phyloP scores from a whole-genome alignment of 2,329 filamentous ascomycete genomes.

The Mariannaea elegans region DNA sequence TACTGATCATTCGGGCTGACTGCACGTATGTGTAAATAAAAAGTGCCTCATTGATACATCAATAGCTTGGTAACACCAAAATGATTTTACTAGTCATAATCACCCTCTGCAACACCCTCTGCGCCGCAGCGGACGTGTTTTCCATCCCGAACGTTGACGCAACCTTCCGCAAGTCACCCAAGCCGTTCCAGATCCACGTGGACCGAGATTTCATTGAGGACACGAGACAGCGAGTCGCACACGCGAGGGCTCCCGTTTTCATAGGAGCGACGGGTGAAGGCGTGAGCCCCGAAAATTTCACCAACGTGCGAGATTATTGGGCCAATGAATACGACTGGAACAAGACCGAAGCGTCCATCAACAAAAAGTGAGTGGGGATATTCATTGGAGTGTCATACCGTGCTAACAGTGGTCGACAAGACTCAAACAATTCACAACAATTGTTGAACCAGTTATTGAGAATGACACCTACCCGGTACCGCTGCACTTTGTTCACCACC shows the following conservation, averaged over 20 bases:
- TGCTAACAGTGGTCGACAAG: conserved; percentile 10
- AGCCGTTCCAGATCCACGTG: conserved; percentile 9
- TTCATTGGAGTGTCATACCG: conserved; percentile 34
- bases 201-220: conserved; percentile 7
- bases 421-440: conserved; percentile 40
- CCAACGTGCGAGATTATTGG: conserved; percentile 6
- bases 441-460: not conserved
- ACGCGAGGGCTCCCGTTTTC: too few species aligned
- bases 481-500: conserved; percentile 5
- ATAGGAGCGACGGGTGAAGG: too few species aligned
- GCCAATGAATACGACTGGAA: not conserved
- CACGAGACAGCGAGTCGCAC: not conserved
- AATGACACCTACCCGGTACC: conserved; percentile 19
- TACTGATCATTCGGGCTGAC: too few species aligned
- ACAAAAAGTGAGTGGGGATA: conserved; percentile 27
- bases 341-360: not conserved
- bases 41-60: too few species aligned
- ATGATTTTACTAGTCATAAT: too few species aligned
- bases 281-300: not conserved
- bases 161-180: not conserved
- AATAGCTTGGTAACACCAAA: too few species aligned
- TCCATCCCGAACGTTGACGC: too few species aligned
- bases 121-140: too few species aligned
- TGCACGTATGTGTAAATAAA: too few species aligned
- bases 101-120: too few species aligned